Conservation (phyloP, 176 grass and related monocot genomes). For the Sorghum bicolor region DNA sequence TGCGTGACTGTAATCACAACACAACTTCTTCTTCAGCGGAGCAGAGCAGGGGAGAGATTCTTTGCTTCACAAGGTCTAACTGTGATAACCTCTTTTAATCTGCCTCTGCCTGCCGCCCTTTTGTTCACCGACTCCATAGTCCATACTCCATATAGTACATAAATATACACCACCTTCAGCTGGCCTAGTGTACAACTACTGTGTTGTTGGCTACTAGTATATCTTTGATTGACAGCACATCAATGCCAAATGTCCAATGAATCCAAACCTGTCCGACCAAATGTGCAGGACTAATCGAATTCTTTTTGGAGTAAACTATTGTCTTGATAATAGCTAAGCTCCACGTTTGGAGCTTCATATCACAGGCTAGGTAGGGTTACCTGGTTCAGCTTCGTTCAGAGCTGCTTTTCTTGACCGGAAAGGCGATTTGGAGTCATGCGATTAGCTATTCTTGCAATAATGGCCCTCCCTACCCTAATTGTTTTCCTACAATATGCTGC, state of each 20-base stretch:
- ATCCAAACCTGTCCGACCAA: neutral
- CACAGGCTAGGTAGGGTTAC: neutral
- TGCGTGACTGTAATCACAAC: neutral
- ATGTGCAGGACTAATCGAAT: neutral
- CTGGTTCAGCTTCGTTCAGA: neutral
- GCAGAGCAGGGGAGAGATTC: neutral
- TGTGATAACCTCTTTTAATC: constrained; percentile 3
- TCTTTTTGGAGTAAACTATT: neutral
- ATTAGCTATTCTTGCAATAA: constrained; percentile 1
- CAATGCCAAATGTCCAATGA: neutral
- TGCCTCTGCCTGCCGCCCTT: constrained; percentile 18
- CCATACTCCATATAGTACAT: neutral
- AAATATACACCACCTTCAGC: neutral
- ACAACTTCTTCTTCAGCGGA: neutral
- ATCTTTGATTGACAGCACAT: neutral
- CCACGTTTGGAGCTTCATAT: neutral
- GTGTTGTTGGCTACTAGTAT: neutral
- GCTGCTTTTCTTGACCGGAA: constrained; percentile 16
- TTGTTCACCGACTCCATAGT: constrained; percentile 1
- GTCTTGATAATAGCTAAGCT: neutral
- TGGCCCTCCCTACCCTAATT: neutral
- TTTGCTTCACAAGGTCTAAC: neutral
- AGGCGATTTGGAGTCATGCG: neutral
- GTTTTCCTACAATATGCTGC: neutral
- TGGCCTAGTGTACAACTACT: neutral